These are phyloP conservation scores for Debaryomyces hansenii DNA, from an alignment of 805 yeast species.

Conservation along the genomic window DNA sequence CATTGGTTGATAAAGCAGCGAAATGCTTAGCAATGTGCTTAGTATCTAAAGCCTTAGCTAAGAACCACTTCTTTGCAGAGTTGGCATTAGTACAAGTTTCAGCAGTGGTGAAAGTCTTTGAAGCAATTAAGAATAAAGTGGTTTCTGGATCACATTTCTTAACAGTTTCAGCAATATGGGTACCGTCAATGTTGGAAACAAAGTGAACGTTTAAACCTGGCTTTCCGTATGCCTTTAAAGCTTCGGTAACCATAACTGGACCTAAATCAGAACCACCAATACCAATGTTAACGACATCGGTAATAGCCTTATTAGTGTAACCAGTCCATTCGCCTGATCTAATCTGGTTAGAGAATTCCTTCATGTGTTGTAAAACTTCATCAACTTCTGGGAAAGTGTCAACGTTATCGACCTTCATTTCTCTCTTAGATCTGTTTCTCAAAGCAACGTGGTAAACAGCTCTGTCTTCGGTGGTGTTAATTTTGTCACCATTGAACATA, in stretches of 20 bases:
- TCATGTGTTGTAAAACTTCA: conserved; percentile 90
- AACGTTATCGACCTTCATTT: conserved; percentile 85
- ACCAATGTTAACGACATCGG: conserved; percentile 95
- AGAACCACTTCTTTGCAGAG: conserved; percentile 94
- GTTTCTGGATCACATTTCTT: conserved; percentile 82
- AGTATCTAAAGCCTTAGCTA: conserved; percentile 63
- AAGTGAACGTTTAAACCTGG: conserved; percentile 79
- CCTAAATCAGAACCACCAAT: conserved; percentile 99
- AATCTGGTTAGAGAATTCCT: conserved; percentile 86
- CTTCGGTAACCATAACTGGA: conserved; percentile 99
- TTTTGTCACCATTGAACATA: conserved; percentile 90
- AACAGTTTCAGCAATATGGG: conserved; percentile 90
- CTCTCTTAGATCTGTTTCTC: conserved; percentile 85
- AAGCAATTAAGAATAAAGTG: conserved; percentile 87
- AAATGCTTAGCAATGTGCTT: conserved; percentile 92
- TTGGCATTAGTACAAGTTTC: conserved; percentile 97
- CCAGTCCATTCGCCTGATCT: conserved; percentile 97
- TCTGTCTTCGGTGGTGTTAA: conserved; percentile 93
- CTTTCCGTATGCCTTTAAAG: conserved; percentile 84
- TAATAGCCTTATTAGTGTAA: conserved; percentile 90
- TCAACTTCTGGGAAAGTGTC: conserved; percentile 93
- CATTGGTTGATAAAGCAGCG: conserved; percentile 94
- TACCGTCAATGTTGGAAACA: conserved; percentile 98
- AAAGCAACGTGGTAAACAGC: conserved; percentile 97
- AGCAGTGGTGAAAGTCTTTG: conserved; percentile 98